Evolutionary conservation across 1,284 basidiomycete genomes (phyloP).

Genomic region (Fistulina hepatica): DNA sequence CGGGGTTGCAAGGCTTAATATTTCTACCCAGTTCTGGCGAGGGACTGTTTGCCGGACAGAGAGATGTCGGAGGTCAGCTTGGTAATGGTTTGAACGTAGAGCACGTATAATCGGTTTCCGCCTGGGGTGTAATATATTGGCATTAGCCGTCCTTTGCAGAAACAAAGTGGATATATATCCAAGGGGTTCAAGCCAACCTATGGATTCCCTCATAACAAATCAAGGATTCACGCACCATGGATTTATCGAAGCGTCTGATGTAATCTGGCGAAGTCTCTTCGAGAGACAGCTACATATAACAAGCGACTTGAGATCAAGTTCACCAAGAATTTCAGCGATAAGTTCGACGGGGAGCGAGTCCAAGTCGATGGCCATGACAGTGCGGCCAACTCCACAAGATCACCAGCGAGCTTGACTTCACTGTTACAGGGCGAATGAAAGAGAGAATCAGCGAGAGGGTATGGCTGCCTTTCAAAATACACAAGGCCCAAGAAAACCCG

Average conservation of each 20-base stretch:
- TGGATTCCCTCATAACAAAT: too few species aligned
- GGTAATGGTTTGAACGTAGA: conserved; percentile 37
- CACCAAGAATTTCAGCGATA: conserved; percentile 56
- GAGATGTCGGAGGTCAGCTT: conserved; percentile 42
- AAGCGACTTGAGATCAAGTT: conserved; percentile 53
- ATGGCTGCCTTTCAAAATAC: too few species aligned
- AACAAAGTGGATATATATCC: too few species aligned
- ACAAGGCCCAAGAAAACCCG: too few species aligned
- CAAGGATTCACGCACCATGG: too few species aligned
- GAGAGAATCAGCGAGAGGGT: too few species aligned
- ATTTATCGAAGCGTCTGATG: conserved; percentile 48
- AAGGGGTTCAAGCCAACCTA: too few species aligned
- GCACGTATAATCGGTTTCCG: conserved; percentile 50
- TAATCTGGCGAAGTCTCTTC: conserved; percentile 39
- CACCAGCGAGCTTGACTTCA: not conserved
- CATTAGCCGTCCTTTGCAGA: too few species aligned
- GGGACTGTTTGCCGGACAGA: conserved; percentile 51
- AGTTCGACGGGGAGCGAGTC: conserved; percentile 62
- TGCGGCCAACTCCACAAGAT: too few species aligned
- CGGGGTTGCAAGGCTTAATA: conserved; percentile 46
- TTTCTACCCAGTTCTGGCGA: conserved; percentile 64
- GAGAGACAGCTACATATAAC: conserved; percentile 48
- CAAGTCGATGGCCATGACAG: conserved; percentile 19
- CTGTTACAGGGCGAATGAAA: not conserved
- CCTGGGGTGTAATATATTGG: conserved; percentile 70